phyloP scores from a whole-genome alignment of 768 basidiomycete genomes.

The Saitozyma podzolica region DNA sequence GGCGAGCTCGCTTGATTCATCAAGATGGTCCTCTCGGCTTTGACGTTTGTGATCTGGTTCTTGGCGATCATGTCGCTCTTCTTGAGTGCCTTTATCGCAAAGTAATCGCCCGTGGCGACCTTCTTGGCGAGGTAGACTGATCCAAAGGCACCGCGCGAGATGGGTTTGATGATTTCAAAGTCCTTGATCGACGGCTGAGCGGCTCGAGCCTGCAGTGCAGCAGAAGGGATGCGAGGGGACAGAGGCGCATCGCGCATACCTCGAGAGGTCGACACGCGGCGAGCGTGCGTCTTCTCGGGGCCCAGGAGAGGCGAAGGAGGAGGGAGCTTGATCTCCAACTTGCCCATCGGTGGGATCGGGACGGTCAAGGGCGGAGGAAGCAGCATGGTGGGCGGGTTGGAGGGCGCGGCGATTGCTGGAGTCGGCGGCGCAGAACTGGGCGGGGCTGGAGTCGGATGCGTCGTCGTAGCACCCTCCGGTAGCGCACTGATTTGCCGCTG shows the following conservation, averaged over 20 bases:
- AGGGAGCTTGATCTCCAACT: neutral
- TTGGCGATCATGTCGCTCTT: constrained; percentile 99
- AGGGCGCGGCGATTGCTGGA: constrained; percentile 9
- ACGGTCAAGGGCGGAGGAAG: constrained; percentile 41
- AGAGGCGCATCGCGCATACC: constrained; percentile 59
- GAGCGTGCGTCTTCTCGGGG: constrained; percentile 28
- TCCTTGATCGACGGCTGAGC: constrained; percentile 94
- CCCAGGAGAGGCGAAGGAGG: constrained; percentile 27
- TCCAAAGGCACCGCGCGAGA: constrained; percentile 97
- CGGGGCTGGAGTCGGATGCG: constrained; percentile 15
- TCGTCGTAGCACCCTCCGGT: constrained; percentile 12
- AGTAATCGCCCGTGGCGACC: constrained; percentile 96
- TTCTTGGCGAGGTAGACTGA: constrained; percentile 98
- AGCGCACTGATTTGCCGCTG: constrained; percentile 22
- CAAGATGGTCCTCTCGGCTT: constrained; percentile 98
- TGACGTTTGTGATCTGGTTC: constrained; percentile 99
- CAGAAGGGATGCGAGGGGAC: constrained; percentile 82
- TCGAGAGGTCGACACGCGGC: constrained; percentile 32
- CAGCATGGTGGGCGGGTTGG: neutral
- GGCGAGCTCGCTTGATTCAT: constrained; percentile 99
- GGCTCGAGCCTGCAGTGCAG: constrained; percentile 72
- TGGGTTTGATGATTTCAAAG: constrained; percentile 99
- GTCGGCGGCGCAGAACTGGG: neutral
- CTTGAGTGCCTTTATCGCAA: constrained; percentile 99
- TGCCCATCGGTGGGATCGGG: neutral